Evolutionary conservation across 495 filamentous ascomycete species (phyloP).

Genomic region (Friedmanniomyces endolithicus): DNA sequence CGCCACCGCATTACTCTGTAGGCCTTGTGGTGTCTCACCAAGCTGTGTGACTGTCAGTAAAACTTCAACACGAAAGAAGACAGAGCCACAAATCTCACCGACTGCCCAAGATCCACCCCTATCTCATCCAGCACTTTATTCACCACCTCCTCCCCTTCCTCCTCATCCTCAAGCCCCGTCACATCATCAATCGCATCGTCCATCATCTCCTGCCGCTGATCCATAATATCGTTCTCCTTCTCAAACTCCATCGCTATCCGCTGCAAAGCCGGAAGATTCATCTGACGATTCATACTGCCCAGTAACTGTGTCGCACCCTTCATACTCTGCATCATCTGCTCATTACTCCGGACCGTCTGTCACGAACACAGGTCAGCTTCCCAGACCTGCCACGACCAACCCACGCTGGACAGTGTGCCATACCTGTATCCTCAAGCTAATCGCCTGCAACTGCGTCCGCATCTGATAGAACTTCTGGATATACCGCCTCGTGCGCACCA

Average conservation of each 20-base stretch:
- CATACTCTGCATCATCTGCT: slow-evolving; percentile 99
- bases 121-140: slow-evolving; percentile 95
- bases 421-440: slow-evolving; percentile 89
- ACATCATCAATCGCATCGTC: slow-evolving; percentile 99
- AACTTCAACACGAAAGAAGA: slow-evolving; percentile 13
- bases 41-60: slow-evolving; percentile 27
- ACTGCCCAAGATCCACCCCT: slow-evolving; percentile 77
- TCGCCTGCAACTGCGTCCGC: slow-evolving; percentile 91
- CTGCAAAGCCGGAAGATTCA: slow-evolving; percentile 92
- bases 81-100: slow-evolving; percentile 49
- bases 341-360: slow-evolving; percentile 89
- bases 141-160: slow-evolving; percentile 89
- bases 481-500: slow-evolving; percentile 87
- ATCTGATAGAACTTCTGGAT: slow-evolving; percentile 98
- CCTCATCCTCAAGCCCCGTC: slow-evolving; percentile 79
- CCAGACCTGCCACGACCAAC: not conserved
- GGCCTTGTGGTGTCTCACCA: slow-evolving; percentile 34
- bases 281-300: slow-evolving; percentile 89
- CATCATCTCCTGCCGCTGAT: slow-evolving; percentile 99
- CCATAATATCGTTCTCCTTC: slow-evolving; percentile 97
- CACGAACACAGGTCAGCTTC: not conserved
- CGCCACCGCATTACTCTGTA: slow-evolving; percentile 30
- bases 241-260: slow-evolving; percentile 99
- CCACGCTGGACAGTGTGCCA: slow-evolving; percentile 10
- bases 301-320: slow-evolving; percentile 88